Percentiles rank a stretch among this genome's conserved stretches.
Evolutionary conservation across 192 early-diverging fungal genomes (phyloP).

Genomic region (Dissophora globulifera): DNA sequence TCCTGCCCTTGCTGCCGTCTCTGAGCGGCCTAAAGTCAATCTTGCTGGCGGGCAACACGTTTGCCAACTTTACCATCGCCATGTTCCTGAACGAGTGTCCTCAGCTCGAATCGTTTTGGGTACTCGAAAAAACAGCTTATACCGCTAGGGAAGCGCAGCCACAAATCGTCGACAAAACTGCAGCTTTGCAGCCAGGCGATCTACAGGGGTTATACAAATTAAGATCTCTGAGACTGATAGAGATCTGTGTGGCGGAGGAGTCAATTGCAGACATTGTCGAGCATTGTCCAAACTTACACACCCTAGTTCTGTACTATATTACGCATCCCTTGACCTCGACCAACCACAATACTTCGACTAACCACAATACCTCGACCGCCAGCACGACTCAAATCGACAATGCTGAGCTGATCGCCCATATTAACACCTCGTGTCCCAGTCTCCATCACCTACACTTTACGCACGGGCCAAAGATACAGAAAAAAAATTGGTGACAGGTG

Average conservation of each 20-base stretch:
- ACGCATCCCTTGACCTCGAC: neutral
- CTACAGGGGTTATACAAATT: neutral
- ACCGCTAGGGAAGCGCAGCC: no score
- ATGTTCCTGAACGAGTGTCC: neutral
- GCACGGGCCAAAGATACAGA: neutral
- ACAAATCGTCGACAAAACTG: neutral
- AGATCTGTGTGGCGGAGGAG: neutral
- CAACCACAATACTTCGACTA: no score
- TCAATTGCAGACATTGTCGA: neutral
- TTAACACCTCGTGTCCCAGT: neutral
- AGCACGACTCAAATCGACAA: neutral
- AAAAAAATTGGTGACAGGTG: neutral
- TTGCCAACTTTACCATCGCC: slow-evolving; percentile 1
- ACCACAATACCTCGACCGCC: no score
- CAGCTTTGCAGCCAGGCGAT: neutral
- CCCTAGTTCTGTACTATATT: neutral
- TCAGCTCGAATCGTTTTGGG: no score
- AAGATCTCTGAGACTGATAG: neutral
- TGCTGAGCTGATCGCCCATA: neutral
- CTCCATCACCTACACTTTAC: neutral
- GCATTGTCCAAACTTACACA: neutral
- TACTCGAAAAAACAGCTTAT: no score
- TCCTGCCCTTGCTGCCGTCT: slow-evolving; percentile 10
- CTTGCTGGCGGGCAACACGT: neutral
- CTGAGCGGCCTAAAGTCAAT: neutral